Evolutionary conservation across 1,284 basidiomycete genomes (phyloP).

Genomic region (Marasmius sp.): DNA sequence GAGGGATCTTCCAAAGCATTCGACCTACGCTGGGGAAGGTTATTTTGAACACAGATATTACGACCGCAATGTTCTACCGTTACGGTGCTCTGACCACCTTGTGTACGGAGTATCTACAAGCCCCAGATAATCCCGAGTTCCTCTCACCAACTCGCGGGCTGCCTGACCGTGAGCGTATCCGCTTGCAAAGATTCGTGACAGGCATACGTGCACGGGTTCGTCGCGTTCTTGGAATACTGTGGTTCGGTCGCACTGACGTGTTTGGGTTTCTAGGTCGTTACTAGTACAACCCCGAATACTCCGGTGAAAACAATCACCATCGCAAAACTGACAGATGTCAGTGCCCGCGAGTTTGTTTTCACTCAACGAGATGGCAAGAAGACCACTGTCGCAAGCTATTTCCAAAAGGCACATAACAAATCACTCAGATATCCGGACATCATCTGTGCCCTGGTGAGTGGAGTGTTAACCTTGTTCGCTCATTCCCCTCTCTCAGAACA

Average conservation of each 20-base stretch:
- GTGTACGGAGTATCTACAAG: slow-evolving; percentile 42
- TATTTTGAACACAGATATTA: slow-evolving; percentile 61
- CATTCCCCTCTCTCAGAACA: not conserved
- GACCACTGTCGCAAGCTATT: slow-evolving; percentile 51
- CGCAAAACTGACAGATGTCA: slow-evolving; percentile 38
- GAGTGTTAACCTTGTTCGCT: not conserved
- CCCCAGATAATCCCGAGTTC: slow-evolving; percentile 16
- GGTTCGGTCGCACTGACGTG: not conserved
- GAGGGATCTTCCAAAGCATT: slow-evolving; percentile 62
- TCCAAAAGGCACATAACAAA: slow-evolving; percentile 36
- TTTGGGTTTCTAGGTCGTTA: not conserved
- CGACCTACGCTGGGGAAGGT: slow-evolving; percentile 51
- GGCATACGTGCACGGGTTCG: slow-evolving; percentile 41
- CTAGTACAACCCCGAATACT: not conserved
- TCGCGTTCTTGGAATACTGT: not conserved
- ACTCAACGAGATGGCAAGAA: slow-evolving; percentile 38
- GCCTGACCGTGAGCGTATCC: slow-evolving; percentile 42
- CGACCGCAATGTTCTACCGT: slow-evolving; percentile 60
- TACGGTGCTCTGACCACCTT: slow-evolving; percentile 32
- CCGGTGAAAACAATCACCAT: slow-evolving; percentile 29
- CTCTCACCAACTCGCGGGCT: slow-evolving; percentile 31
- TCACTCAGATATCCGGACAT: slow-evolving; percentile 40
- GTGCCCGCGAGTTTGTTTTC: slow-evolving; percentile 31
- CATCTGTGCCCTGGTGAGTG: slow-evolving; percentile 47
- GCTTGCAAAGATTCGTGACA: slow-evolving; percentile 33